phyloP scores from a whole-genome alignment of 148 eudicot species.

The Chenopodium formosanum region DNA sequence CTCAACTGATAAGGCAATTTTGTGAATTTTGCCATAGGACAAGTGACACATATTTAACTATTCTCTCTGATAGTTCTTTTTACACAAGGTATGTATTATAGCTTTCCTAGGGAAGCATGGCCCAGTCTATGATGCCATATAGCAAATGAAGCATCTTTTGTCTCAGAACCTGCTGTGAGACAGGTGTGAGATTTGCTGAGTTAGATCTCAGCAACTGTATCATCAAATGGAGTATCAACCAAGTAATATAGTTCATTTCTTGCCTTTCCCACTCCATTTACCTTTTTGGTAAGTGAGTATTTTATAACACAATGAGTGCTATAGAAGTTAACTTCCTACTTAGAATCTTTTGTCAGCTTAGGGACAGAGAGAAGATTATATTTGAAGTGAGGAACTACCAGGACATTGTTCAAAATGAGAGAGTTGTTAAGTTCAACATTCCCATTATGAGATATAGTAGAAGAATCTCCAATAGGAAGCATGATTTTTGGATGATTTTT shows the following conservation, averaged over 20 bases:
- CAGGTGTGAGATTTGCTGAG: too few species aligned
- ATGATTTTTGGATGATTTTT: background rate
- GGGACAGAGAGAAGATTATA: background rate
- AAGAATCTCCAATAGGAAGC: background rate
- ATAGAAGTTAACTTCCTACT: background rate
- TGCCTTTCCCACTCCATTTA: background rate
- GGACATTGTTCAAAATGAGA: background rate
- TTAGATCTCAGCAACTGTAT: too few species aligned
- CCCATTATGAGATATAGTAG: background rate
- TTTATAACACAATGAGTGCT: background rate
- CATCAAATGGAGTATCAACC: background rate
- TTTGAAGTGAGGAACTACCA: background rate
- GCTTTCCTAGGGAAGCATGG: too few species aligned
- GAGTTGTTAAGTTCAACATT: background rate
- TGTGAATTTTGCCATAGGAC: too few species aligned
- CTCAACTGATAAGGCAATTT: too few species aligned
- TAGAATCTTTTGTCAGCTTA: background rate
- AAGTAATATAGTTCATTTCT: background rate
- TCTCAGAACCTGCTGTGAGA: too few species aligned
- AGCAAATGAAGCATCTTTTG: too few species aligned
- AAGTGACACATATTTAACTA: too few species aligned
- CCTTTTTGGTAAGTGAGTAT: background rate
- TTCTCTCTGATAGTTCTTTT: too few species aligned
- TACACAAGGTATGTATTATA: too few species aligned
- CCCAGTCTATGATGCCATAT: too few species aligned